A percentile compares a stretch with the other conserved stretches of the same genome.
Evolutionary conservation across 495 filamentous ascomycete species (phyloP).

Genomic region (Xeromyces bisporus): DNA sequence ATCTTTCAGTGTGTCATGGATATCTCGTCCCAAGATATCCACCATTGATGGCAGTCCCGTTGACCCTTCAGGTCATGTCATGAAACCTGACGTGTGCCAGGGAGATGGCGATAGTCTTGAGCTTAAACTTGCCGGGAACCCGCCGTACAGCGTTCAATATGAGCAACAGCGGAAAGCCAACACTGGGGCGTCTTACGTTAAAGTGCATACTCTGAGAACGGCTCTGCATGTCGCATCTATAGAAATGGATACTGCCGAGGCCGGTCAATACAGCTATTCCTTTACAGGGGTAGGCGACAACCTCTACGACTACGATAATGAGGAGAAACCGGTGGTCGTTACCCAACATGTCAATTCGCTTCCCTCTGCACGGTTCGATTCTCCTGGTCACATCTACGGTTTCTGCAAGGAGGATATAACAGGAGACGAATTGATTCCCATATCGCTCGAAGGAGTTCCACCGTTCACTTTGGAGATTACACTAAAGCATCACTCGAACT

Average conservation of each 20-base stretch:
- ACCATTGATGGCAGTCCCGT: conserved; percentile 46
- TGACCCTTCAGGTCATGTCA: conserved; percentile 28
- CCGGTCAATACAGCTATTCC: conserved; percentile 71
- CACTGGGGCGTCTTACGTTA: conserved; percentile 41
- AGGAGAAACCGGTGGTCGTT: conserved; percentile 43
- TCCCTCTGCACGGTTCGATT: conserved; percentile 62
- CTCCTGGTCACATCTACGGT: conserved; percentile 85
- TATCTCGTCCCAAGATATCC: conserved; percentile 56
- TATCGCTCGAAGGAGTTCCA: conserved; percentile 63
- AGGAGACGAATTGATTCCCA: conserved; percentile 70
- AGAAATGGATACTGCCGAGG: conserved; percentile 63
- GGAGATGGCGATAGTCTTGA: conserved; percentile 84
- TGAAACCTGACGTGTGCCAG: conserved; percentile 76
- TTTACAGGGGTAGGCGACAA: conserved; percentile 66
- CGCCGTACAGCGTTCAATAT: conserved; percentile 76
- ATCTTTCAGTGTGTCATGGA: conserved; percentile 67
- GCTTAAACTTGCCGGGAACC: conserved; percentile 55
- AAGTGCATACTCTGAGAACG: conserved; percentile 50
- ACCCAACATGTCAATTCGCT: conserved; percentile 68
- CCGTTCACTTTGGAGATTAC: conserved; percentile 82
- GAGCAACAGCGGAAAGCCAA: conserved; percentile 50
- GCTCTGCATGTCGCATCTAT: conserved; percentile 55
- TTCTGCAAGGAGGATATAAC: conserved; percentile 76
- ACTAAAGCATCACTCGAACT: conserved; percentile 74
- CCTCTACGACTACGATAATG: conserved; percentile 60